Base-by-base conservation (phyloP, 2,329 filamentous ascomycete species). In the Beauveria sp. region DNA sequence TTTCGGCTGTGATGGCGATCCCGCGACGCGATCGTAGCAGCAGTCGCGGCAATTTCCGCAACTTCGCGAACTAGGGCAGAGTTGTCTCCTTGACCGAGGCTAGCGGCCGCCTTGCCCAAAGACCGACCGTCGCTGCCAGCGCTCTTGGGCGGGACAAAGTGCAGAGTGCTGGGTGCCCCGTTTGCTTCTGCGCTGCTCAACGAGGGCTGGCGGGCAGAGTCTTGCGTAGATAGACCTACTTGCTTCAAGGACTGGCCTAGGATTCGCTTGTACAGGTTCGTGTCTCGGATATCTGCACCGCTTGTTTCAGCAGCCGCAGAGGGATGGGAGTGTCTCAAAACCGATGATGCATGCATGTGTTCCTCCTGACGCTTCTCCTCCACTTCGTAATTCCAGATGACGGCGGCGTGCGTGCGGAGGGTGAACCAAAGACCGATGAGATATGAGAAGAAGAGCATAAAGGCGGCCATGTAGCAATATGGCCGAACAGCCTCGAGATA, bases 361-460 rank as follows among this genome's bases (percentile, higher is more conserved):
- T 86, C 83, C 14, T 85, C 83, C 46, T 84, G 79, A 68, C 85
- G 87, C 75, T 91, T 92, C 74, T 92, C 89, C 44, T 92, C 89
- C 3, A 81, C 72, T 64, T 97, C 92, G 9, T 84, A 88, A 68
- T 92, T 94, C 94, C 94, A 99, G 66, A 99, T 99, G 51, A 97
- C 89, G 5, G 96, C 92, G 4, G 94, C 94, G 71, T 99, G 94
- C 0, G 94, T 99, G 65, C 94, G 84, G 22, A 99, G 82, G 1
- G 94, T 99, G 74, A 99, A 99, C 81, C 94, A 91, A 16, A 99
- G 80, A 26, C 94, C 94, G 63, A 97, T 94, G 41, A 94, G 80
- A 71, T 99, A 99, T 1, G 92, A 96, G 30, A 96, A 78, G 76
- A 99, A 97, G 16, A 99, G 80, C 70, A 96, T 82, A 4, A 87